These are phyloP conservation scores for Eutrema japonicum DNA, from an alignment of 345 rosid genomes.

Conservation along the genomic window DNA sequence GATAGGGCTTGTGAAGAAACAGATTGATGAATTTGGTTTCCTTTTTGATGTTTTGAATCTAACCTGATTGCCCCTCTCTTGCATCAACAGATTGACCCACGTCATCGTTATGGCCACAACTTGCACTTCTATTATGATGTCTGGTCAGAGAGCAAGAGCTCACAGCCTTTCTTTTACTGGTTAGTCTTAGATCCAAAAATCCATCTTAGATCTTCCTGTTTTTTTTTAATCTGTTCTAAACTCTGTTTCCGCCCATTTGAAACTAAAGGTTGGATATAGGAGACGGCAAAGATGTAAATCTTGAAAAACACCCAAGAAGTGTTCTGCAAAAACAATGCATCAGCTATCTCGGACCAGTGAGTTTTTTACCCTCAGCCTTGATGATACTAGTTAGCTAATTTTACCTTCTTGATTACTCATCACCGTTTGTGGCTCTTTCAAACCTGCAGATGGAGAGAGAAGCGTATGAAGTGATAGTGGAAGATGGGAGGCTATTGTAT, in stretches of 20 bases:
- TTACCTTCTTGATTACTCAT: conserved; percentile 20
- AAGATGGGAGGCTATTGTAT: conserved; percentile 62
- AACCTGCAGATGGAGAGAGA: conserved; percentile 65
- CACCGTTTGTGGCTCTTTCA: conserved; percentile 1
- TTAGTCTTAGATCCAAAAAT: conserved; percentile 22
- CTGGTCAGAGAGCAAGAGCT: conserved; percentile 67
- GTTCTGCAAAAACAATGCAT: conserved; percentile 65
- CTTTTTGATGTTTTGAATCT: neutral
- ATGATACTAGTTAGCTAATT: neutral
- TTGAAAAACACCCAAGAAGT: conserved; percentile 51
- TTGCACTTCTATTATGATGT: conserved; percentile 77
- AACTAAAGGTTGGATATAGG: conserved; percentile 76
- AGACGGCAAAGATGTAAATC: conserved; percentile 72
- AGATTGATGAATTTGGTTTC: neutral
- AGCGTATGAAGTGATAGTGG: conserved; percentile 63
- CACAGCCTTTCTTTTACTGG: conserved; percentile 83
- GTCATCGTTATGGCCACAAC: conserved; percentile 94
- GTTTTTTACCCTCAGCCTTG: conserved; percentile 6
- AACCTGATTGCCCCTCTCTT: conserved; percentile 10
- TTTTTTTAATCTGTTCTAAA: conserved; percentile 27
- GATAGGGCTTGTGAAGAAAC: conserved; percentile 13
- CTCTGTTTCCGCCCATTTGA: conserved; percentile 29
- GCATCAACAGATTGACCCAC: conserved; percentile 71
- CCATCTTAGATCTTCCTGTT: neutral
- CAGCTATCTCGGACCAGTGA: conserved; percentile 70